Conservation (phyloP, 1,139 yeast genomes). For the Suhomyces yuchorum region DNA sequence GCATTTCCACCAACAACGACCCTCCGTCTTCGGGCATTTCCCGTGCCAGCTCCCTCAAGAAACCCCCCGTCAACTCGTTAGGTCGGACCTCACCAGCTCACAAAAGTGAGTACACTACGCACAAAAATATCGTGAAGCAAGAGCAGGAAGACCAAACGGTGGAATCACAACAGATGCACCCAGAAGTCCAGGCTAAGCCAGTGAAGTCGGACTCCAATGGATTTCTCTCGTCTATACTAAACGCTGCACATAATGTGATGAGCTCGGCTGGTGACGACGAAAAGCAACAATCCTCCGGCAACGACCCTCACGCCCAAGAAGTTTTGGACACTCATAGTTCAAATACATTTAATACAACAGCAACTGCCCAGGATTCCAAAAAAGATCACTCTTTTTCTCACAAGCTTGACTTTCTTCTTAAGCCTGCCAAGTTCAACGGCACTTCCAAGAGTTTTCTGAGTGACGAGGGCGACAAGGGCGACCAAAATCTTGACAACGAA, state of each 20-base stretch:
- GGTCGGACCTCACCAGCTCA: constrained; percentile 2
- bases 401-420: constrained; percentile 22
- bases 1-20: constrained; percentile 6
- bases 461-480: constrained; percentile 10
- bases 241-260: constrained; percentile 32
- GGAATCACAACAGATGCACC: constrained; percentile 10
- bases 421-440: constrained; percentile 19
- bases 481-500: constrained; percentile 2
- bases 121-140: constrained; percentile 9
- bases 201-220: constrained; percentile 24
- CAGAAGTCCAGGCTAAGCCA: constrained; percentile 9
- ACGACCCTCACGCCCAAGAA: constrained; percentile 5
- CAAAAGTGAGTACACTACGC: constrained; percentile 8
- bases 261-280: constrained; percentile 13
- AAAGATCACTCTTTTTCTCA: constrained; percentile 18
- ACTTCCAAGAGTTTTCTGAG: constrained; percentile 13
- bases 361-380: constrained; percentile 5
- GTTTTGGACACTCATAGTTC: constrained; percentile 8
- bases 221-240: constrained; percentile 30
- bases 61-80: constrained; percentile 5
- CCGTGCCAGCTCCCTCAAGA: constrained; percentile 13
- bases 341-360: constrained; percentile 3
- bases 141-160: constrained; percentile 13
- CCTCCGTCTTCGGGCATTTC: constrained; percentile 5
- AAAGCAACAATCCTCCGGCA: constrained; percentile 2